A percentile compares a stretch with the other conserved stretches of the same genome.
These are phyloP conservation scores for Seiridium unicorne DNA, from an alignment of 2,329 filamentous ascomycete species.

Conservation along the genomic window DNA sequence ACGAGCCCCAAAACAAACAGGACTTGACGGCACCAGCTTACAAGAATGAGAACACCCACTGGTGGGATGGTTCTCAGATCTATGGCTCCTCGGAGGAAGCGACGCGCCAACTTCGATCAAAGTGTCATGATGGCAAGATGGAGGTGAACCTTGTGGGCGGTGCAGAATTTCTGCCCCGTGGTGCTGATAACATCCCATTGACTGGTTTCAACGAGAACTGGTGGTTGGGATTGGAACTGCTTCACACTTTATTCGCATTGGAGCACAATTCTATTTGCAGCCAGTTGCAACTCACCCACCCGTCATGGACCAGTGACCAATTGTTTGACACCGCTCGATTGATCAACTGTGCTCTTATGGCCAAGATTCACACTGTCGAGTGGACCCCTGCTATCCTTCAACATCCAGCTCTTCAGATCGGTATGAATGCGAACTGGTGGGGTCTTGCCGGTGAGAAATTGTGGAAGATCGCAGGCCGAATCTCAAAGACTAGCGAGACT, in stretches of 20 bases:
- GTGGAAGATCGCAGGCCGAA: constrained; percentile 37
- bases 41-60: constrained; percentile 39
- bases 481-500: constrained; percentile 36
- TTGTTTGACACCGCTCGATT: constrained; percentile 43
- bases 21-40: constrained; percentile 38
- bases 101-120: constrained; percentile 33
- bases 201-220: constrained; percentile 44
- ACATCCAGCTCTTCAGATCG: constrained; percentile 40
- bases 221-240: constrained; percentile 44
- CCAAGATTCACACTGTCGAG: constrained; percentile 48
- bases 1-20: constrained; percentile 30
- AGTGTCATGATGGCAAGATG: constrained; percentile 36
- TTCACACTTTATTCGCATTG: constrained; percentile 44
- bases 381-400: constrained; percentile 47
- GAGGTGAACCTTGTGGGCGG: constrained; percentile 29
- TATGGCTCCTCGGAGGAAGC: constrained; percentile 38
- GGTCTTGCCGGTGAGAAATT: constrained; percentile 38
- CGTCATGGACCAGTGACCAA: constrained; percentile 35
- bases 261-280: constrained; percentile 45
- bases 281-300: constrained; percentile 30
- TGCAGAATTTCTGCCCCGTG: constrained; percentile 36
- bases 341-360: constrained; percentile 44
- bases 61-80: constrained; percentile 47
- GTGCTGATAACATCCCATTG: constrained; percentile 31
- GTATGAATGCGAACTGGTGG: constrained; percentile 45